phyloP scores from a whole-genome alignment of 345 rosid genomes.

The Eucalyptus marginata region DNA sequence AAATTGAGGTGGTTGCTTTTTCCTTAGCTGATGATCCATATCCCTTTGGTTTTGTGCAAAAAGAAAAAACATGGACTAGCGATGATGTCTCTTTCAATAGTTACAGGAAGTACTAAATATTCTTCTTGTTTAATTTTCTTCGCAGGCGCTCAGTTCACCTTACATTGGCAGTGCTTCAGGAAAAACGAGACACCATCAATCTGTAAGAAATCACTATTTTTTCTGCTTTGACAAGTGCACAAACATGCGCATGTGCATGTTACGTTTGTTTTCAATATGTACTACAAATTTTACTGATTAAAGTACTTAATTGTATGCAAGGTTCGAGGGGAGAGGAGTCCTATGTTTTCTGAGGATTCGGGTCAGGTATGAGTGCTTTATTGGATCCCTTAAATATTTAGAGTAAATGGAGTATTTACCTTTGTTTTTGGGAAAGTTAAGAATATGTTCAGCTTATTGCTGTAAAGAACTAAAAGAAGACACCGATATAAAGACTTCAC shows the following conservation, averaged over 20 bases:
- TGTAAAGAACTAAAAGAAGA: neutral
- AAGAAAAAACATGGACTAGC: neutral
- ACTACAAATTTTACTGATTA: neutral
- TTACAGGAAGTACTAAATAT: neutral
- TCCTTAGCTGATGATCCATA: neutral
- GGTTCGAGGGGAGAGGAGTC: constrained; percentile 70
- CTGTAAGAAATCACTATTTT: neutral
- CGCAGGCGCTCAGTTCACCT: constrained; percentile 90
- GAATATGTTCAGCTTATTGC: neutral
- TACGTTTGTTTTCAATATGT: neutral
- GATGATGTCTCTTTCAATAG: neutral
- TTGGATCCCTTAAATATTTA: neutral
- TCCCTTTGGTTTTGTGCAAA: neutral
- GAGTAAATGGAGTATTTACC: neutral
- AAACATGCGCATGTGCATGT: neutral
- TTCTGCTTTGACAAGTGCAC: neutral
- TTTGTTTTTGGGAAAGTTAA: neutral
- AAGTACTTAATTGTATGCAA: constrained; percentile 6
- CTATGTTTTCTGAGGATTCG: constrained; percentile 85
- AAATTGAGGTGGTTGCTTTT: constrained; percentile 73
- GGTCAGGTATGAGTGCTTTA: constrained; percentile 45
- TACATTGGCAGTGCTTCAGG: constrained; percentile 65
- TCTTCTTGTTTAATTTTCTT: neutral
- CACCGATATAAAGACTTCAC: neutral
- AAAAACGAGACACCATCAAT: constrained; percentile 28